These are phyloP conservation scores for Cryphonectria naterciae DNA, from an alignment of 2,329 filamentous ascomycete species.

Conservation along the genomic window DNA sequence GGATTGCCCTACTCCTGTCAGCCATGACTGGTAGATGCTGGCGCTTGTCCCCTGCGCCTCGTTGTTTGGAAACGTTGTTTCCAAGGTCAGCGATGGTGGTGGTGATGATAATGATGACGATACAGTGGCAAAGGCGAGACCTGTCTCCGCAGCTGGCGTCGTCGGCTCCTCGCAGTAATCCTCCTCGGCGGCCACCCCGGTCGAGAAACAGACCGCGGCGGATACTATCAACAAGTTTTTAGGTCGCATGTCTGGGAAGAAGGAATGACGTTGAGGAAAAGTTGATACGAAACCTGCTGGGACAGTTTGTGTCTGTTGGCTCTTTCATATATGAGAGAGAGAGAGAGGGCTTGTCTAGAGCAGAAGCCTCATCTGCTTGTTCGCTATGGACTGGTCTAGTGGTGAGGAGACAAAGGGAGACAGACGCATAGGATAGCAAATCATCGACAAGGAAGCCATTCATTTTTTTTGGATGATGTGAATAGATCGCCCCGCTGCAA, in stretches of 20 bases:
- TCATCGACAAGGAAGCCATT: not conserved
- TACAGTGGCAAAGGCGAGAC: not conserved
- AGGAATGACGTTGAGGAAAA: not conserved
- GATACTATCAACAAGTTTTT: not conserved
- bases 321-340: not conserved
- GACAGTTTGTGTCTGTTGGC: not conserved
- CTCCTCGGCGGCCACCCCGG: not conserved
- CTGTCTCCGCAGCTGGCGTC: not conserved
- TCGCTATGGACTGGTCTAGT: not conserved
- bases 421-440: not conserved
- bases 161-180: constrained; percentile 6
- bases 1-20: too few relatives aligned
- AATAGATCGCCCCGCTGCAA: not conserved
- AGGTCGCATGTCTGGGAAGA: not conserved
- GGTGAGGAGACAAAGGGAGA: not conserved
- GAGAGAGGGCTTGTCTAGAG: not conserved
- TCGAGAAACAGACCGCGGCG: not conserved
- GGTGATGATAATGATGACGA: not conserved
- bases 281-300: not conserved
- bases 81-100: not conserved
- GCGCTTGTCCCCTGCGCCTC: not conserved
- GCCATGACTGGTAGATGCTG: constrained; percentile 2
- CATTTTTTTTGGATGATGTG: not conserved
- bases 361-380: not conserved
- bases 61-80: not conserved